Conservation (phyloP, 352 stramenopile species). For the Globisporangium sylvaticum region DNA sequence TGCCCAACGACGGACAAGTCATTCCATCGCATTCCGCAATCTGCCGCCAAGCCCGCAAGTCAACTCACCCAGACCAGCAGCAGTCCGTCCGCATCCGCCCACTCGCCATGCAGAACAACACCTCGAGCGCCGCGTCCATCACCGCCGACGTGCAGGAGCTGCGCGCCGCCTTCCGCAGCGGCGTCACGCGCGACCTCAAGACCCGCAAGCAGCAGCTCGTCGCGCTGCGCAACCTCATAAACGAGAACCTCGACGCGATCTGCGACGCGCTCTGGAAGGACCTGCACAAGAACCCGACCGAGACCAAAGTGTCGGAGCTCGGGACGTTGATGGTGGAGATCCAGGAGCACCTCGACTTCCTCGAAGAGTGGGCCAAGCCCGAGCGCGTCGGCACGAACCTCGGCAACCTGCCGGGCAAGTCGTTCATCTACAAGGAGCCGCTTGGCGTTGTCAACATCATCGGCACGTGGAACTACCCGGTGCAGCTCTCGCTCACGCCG, state of each 20-base stretch:
- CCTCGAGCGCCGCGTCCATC: slow-evolving; percentile 28
- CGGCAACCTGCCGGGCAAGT: slow-evolving; percentile 41
- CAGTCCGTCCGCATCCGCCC: neutral
- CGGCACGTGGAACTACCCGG: slow-evolving; percentile 89
- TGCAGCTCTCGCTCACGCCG: slow-evolving; percentile 70
- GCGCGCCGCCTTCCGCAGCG: slow-evolving; percentile 41
- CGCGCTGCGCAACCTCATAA: slow-evolving; percentile 38
- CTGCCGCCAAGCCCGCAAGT: neutral
- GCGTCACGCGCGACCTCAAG: slow-evolving; percentile 40
- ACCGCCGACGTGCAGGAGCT: slow-evolving; percentile 42
- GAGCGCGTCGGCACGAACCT: slow-evolving; percentile 51
- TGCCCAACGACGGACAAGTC: neutral
- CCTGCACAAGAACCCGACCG: slow-evolving; percentile 58
- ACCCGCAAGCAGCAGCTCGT: slow-evolving; percentile 39
- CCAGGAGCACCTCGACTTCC: slow-evolving; percentile 56
- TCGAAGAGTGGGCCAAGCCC: slow-evolving; percentile 52
- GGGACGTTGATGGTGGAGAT: slow-evolving; percentile 50
- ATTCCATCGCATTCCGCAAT: neutral
- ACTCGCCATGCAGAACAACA: neutral
- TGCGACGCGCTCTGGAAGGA: slow-evolving; percentile 56
- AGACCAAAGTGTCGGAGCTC: slow-evolving; percentile 63
- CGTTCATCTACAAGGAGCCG: slow-evolving; percentile 60
- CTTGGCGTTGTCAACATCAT: slow-evolving; percentile 86
- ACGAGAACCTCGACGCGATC: slow-evolving; percentile 43
- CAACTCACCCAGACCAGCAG: neutral